Base-by-base conservation (phyloP, 108 stramenopile species). In the Chaetoceros muelleri region DNA sequence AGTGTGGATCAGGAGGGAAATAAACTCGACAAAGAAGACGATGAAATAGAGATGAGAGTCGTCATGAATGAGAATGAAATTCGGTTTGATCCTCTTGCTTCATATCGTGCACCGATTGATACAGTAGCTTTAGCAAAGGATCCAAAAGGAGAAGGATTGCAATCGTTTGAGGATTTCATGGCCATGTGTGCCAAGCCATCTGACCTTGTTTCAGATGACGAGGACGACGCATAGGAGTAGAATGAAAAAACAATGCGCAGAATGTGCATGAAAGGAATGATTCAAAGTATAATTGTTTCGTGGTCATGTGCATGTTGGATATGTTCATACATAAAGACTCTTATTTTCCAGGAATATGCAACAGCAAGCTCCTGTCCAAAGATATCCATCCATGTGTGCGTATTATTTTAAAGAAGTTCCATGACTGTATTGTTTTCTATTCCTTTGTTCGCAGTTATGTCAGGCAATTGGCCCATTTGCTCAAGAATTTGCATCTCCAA, bases 91-190 rank as follows among this genome's bases (percentile, higher is more conserved):
- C 79, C 85, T 17, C 59, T 88, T 20, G 67, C 85, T 40, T 78
- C 77, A 18, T 90, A 81, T 64, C 75, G 90, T 20, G 94, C 85
- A 21, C 94, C 94, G 0, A 84, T 87, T 0, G 94, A 95, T 71
- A 78, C 81, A 0, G 64, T 93, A 28, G 71, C 72, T 51, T 28
- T 75, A 55, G 79, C 67, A 54, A 28, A 13, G 24, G 21, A 29
- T 67, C 76, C 30, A 53, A 69, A 59, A 68, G 57, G 27, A 62
- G 74, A 24, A 55, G 44, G 55, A 64, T 52, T 23, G 13, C 63
- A 2, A 65, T 56, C 66, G 8, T 90, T 90, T 63, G 74, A 84
- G 54, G 69, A 70, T 10, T 84, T 90, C 30, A 90, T 86, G 85
- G 71, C 74, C 29, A 56, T 69, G 44, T 90, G 84, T 51, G 71